Conservation (phyloP, 495 filamentous ascomycete genomes). For the Neurospora tetrasperma region DNA sequence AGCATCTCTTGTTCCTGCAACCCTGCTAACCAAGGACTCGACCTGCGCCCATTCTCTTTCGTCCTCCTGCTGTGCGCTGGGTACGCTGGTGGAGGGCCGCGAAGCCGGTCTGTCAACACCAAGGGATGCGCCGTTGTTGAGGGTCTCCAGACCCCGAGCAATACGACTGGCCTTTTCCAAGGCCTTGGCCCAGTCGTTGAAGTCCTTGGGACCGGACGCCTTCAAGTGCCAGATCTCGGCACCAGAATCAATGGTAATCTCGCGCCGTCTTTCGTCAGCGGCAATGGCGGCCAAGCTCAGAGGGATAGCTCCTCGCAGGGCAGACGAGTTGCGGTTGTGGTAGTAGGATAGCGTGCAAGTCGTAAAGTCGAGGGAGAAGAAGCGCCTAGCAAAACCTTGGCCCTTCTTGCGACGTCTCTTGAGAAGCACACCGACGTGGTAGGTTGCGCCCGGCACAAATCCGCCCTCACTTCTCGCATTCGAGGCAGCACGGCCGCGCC, state of each 20-base stretch:
- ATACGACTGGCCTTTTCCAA: slow-evolving; percentile 65
- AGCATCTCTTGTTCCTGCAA: slow-evolving; percentile 82
- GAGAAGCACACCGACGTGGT: slow-evolving; percentile 71
- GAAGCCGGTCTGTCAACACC: slow-evolving; percentile 8
- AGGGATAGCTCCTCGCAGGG: slow-evolving; percentile 83
- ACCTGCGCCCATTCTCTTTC: slow-evolving; percentile 79
- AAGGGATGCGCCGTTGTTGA: slow-evolving; percentile 8
- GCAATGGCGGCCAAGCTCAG: slow-evolving; percentile 83
- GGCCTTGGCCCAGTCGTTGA: slow-evolving; percentile 74
- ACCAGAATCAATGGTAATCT: slow-evolving; percentile 94
- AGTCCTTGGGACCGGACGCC: slow-evolving; percentile 71
- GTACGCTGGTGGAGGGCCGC: slow-evolving; percentile 7
- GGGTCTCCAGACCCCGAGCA: slow-evolving; percentile 35
- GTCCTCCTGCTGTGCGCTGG: slow-evolving; percentile 40
- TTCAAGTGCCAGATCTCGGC: slow-evolving; percentile 96
- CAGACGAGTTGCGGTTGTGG: slow-evolving; percentile 81
- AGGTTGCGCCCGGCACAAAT: slow-evolving; percentile 22
- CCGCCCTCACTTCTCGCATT: slow-evolving; percentile 23
- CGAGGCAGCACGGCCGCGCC: slow-evolving; percentile 20
- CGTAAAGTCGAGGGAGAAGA: slow-evolving; percentile 88
- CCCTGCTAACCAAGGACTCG: slow-evolving; percentile 67
- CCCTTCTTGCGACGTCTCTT: slow-evolving; percentile 88
- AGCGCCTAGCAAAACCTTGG: slow-evolving; percentile 85
- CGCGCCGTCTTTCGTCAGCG: slow-evolving; percentile 71
- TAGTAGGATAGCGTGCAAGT: slow-evolving; percentile 93